Evolutionary conservation across 768 basidiomycete genomes (phyloP), one percentile per base, ranked within the genome.

Genomic region (Mrakia gelida): DNA sequence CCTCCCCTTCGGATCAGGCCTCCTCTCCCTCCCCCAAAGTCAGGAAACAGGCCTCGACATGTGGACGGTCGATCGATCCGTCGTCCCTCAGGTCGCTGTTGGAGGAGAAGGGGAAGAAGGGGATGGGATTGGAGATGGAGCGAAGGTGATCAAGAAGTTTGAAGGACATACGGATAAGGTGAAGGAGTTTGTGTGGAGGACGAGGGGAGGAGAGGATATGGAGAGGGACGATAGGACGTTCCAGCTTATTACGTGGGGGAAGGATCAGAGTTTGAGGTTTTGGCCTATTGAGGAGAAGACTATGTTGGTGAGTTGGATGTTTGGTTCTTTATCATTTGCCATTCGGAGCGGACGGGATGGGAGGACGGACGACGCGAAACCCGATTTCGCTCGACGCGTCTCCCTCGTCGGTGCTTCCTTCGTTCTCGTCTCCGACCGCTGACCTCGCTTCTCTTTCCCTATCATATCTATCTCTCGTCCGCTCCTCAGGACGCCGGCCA

Each of bases 131-230:
- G 72, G 54, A 16, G 76, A 70, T 21, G 84, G 85, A 0, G 86
- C 87, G 61, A 83, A 81, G 15, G 90, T 91, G 1, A 89, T 93
- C 8, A 90, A 92, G 80, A 86, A 87, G 10, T 96, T 95, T 80
- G 91, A 92, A 80, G 95, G 94, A 0, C 94, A 96, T 84, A 88
- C 90, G 21, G 78, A 68, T 67, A 79, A 79, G 71, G 96, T 98
- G 28, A 97, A 96, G 82, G 96, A 99, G 85, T 99, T 96, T 83
- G 95, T 99, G 1, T 99, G 97, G 97, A 87, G 97, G 79, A 89
- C 87, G 0, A 76, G 85, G 74, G 88, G 87, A 3, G 87, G 86
- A 0, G 81, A 84, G 16, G 83, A 87, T 81, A 88, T 91, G 3
- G 88, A 87, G 8, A 81, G 85, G 80, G 89, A 89, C 59, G 87